A percentile compares a stretch with the other conserved stretches of the same genome.
phyloP scores from a whole-genome alignment of 2,329 filamentous ascomycete genomes.

The Alternaria incomplexa region DNA sequence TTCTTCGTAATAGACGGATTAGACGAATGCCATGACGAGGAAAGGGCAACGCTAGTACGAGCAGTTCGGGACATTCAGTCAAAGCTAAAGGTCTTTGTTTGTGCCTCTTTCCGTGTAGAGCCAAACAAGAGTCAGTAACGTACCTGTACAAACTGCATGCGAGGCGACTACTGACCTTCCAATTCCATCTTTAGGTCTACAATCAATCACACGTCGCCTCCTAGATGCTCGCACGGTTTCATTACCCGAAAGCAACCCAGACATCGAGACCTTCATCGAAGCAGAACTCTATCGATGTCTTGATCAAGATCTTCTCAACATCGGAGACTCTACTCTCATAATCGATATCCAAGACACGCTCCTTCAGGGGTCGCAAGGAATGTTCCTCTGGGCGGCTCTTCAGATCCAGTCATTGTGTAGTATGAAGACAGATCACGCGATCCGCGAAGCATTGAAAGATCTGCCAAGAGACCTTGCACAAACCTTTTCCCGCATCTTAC shows the following conservation, averaged over 20 bases:
- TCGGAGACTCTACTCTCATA: slow-evolving; percentile 35
- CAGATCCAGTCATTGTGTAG: slow-evolving; percentile 36
- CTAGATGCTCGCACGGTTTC: slow-evolving; percentile 3
- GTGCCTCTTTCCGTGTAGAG: slow-evolving; percentile 31
- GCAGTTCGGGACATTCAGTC: slow-evolving; percentile 29
- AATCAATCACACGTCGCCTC: neutral
- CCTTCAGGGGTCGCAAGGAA: slow-evolving; percentile 25
- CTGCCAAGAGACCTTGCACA: slow-evolving; percentile 25
- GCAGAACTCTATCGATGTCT: slow-evolving; percentile 33
- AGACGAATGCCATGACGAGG: slow-evolving; percentile 37
- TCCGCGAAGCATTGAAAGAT: slow-evolving; percentile 34
- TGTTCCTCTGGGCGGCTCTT: slow-evolving; percentile 36
- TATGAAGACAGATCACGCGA: slow-evolving; percentile 46
- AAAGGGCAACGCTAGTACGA: slow-evolving; percentile 18
- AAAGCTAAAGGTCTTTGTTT: slow-evolving; percentile 25
- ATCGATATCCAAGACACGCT: slow-evolving; percentile 34
- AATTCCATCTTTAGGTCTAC: neutral
- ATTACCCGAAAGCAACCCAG: slow-evolving; percentile 28
- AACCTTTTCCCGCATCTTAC: slow-evolving; percentile 10
- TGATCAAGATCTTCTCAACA: slow-evolving; percentile 10
- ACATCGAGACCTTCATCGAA: slow-evolving; percentile 34
- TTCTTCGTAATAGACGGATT: slow-evolving; percentile 47
- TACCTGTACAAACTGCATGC: no score
- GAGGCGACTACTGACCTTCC: no score
- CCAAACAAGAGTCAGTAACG: slow-evolving; percentile 2